Percentiles rank a stretch among this genome's conserved stretches.
Conservation (phyloP, 805 yeast species). For the Candida maris region DNA sequence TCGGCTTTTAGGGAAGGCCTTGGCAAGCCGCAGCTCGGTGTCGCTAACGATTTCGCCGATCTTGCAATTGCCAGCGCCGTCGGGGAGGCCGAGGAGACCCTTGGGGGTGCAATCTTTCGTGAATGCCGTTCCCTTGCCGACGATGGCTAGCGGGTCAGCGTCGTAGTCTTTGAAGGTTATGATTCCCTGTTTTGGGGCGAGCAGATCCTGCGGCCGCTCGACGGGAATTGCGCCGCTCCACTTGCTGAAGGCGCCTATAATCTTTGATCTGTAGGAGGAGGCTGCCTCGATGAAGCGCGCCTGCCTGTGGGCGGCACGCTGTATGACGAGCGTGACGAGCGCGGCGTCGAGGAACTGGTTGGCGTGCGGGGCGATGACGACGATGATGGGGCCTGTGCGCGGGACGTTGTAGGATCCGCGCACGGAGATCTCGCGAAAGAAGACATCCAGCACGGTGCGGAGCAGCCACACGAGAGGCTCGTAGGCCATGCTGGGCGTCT, state of each 20-base stretch:
- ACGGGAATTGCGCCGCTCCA: conserved; percentile 86
- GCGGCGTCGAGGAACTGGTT: conserved; percentile 74
- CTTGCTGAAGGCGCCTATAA: conserved; percentile 73
- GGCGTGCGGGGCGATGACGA: conserved; percentile 98
- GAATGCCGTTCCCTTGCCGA: conserved; percentile 68
- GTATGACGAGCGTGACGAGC: conserved; percentile 70
- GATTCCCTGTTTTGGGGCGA: conserved; percentile 61
- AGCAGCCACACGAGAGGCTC: conserved; percentile 31
- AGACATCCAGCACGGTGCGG: conserved; percentile 39
- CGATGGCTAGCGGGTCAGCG: conserved; percentile 50
- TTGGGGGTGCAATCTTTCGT: conserved; percentile 56
- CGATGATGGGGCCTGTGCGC: conserved; percentile 74
- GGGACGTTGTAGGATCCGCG: conserved; percentile 79
- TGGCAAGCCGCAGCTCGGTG: conserved; percentile 59
- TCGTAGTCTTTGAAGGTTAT: conserved; percentile 42
- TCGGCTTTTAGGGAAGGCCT: conserved; percentile 58
- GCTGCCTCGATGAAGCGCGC: conserved; percentile 85
- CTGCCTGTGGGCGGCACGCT: conserved; percentile 60
- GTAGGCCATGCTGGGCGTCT: conserved; percentile 12
- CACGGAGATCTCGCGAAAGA: conserved; percentile 85
- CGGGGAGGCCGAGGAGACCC: conserved; percentile 77
- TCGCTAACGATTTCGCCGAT: conserved; percentile 68
- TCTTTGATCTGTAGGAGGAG: conserved; percentile 58
- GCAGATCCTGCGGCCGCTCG: conserved; percentile 82
- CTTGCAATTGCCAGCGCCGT: conserved; percentile 70